phyloP scores from a whole-genome alignment of 805 yeast species.

The Schizosaccharomyces japonicus region DNA sequence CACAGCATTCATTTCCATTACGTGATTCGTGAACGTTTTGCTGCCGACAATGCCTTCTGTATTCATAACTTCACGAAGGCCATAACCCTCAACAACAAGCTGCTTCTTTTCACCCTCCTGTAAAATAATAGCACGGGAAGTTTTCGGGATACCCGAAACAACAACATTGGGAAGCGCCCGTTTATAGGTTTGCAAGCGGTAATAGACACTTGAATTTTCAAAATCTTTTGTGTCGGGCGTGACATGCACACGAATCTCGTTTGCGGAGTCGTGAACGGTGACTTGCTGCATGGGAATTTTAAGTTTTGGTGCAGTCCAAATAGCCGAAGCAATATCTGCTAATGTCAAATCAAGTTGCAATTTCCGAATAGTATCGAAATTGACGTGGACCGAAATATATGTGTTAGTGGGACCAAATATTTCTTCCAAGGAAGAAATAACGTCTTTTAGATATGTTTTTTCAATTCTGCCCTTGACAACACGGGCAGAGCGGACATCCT shows the following conservation, averaged over 20 bases:
- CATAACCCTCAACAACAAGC: constrained; percentile 90
- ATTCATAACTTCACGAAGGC: constrained; percentile 83
- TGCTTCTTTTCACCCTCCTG: constrained; percentile 64
- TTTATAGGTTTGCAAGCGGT: constrained; percentile 71
- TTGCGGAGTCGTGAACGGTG: background rate
- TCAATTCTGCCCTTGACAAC: constrained; percentile 95
- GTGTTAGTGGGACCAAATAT: constrained; percentile 66
- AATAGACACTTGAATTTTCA: constrained; percentile 33
- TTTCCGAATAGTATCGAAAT: constrained; percentile 60
- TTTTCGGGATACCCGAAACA: constrained; percentile 78
- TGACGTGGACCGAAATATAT: constrained; percentile 57
- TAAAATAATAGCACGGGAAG: constrained; percentile 88
- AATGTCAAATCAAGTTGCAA: constrained; percentile 72
- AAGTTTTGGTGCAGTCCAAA: constrained; percentile 65
- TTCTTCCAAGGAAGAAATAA: constrained; percentile 76
- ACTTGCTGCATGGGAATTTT: constrained; percentile 31
- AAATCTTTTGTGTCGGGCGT: constrained; percentile 12
- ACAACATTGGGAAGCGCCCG: constrained; percentile 69
- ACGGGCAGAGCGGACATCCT: constrained; percentile 92
- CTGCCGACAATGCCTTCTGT: constrained; percentile 89
- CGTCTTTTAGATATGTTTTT: constrained; percentile 67
- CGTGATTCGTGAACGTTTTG: constrained; percentile 73
- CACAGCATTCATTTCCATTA: constrained; percentile 67
- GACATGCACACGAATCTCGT: background rate
- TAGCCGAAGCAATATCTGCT: constrained; percentile 66